Evolutionary conservation across 2,329 filamentous ascomycete genomes (phyloP).

Genomic region (Claviceps sp.): DNA sequence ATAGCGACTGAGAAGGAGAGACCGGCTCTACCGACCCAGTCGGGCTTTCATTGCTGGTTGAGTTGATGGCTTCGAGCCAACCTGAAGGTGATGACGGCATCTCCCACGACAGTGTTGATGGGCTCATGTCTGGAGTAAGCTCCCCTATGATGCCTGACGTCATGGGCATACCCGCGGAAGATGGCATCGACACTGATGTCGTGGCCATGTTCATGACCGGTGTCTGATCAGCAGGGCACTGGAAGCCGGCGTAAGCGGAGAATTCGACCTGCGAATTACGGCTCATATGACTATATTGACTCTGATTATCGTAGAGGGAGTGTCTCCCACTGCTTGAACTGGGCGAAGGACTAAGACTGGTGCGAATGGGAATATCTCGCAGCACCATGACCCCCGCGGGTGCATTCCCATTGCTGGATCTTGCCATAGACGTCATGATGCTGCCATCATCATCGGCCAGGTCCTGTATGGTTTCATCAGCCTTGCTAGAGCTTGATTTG

Average conservation of each 20-base stretch:
- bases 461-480: conserved; percentile 4
- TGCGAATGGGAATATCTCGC: conserved; percentile 11
- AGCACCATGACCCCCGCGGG: background rate
- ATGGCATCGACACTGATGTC: conserved; percentile 3
- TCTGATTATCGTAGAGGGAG: conserved; percentile 9
- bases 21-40: conserved; percentile 10
- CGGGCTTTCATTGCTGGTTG: conserved; percentile 13
- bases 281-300: conserved; percentile 4
- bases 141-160: conserved; percentile 6
- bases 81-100: conserved; percentile 9
- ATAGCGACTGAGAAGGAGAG: conserved; percentile 10
- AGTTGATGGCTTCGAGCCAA: conserved; percentile 15
- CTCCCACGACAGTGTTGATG: conserved; percentile 12
- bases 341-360: conserved; percentile 11
- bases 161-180: conserved; percentile 2
- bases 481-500: conserved; percentile 6
- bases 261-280: conserved; percentile 1
- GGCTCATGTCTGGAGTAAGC: conserved; percentile 9
- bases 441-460: background rate
- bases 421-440: background rate
- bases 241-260: conserved; percentile 2
- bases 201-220: conserved; percentile 4
- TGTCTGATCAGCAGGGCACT: conserved; percentile 3
- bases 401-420: background rate
- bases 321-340: conserved; percentile 7